Percentiles rank a stretch among this genome's conserved stretches.
Evolutionary conservation across 2,329 filamentous ascomycete species (phyloP).

Genomic region (Botrytis porri): DNA sequence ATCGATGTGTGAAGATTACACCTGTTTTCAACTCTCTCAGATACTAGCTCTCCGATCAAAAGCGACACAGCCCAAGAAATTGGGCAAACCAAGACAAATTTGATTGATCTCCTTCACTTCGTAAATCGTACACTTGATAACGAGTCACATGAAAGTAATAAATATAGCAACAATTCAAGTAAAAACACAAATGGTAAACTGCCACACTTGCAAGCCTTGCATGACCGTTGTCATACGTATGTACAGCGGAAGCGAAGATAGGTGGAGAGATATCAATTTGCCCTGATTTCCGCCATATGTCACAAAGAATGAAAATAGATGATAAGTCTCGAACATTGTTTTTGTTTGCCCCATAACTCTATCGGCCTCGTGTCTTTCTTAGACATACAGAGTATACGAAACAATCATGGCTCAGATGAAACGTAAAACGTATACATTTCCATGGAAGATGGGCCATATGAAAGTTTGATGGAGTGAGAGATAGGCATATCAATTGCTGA

Average conservation of each 20-base stretch:
- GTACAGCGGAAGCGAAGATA: not conserved
- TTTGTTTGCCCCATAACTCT: constrained; percentile 2
- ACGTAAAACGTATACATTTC: not conserved
- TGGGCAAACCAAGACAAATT: not conserved
- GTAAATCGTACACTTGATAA: not conserved
- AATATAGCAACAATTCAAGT: not conserved
- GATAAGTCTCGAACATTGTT: not conserved
- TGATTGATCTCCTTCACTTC: not conserved
- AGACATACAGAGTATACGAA: constrained; percentile 6
- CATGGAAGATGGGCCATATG: not conserved
- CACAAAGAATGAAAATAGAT: not conserved
- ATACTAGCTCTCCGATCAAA: constrained; percentile 2
- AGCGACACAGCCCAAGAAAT: constrained; percentile 13
- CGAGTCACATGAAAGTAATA: constrained; percentile 3
- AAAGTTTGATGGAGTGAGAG: not conserved
- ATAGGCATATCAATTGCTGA: not conserved
- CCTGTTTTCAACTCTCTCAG: not conserved
- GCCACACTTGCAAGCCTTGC: constrained; percentile 18
- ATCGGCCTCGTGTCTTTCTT: constrained; percentile 8
- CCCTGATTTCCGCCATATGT: constrained; percentile 8
- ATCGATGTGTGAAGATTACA: not conserved
- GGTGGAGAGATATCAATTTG: not conserved
- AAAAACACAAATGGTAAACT: constrained; percentile 16
- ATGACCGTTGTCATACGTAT: constrained; percentile 14
- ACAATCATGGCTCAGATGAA: constrained; percentile 6